phyloP scores from a whole-genome alignment of 2,329 filamentous ascomycete genomes.

The Intubia oerlemansii region DNA sequence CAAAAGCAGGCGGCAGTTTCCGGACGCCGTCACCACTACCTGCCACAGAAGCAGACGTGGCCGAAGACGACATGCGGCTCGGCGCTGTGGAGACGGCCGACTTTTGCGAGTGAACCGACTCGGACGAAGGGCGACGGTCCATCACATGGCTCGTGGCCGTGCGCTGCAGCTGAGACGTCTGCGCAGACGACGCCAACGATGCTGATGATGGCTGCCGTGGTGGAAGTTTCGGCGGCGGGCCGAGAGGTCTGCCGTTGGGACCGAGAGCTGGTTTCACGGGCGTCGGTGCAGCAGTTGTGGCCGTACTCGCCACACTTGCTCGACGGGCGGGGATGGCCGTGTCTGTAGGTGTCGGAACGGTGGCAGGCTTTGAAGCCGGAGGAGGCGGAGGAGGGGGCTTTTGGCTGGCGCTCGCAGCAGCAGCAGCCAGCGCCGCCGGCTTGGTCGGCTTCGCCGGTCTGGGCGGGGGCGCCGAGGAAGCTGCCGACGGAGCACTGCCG shows the following conservation, averaged over 20 bases:
- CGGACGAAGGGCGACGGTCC: slow-evolving; percentile 30
- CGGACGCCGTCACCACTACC: slow-evolving; percentile 13
- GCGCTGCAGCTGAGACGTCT: slow-evolving; percentile 12
- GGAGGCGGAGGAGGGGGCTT: neutral
- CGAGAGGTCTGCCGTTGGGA: slow-evolving; percentile 10
- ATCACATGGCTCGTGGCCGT: slow-evolving; percentile 2
- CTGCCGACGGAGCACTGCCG: neutral
- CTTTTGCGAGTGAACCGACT: slow-evolving; percentile 32
- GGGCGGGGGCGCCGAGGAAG: slow-evolving; percentile 7
- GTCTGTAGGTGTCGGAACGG: neutral
- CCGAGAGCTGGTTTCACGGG: too few species aligned
- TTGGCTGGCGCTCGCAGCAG: slow-evolving; percentile 6
- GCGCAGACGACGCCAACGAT: too few species aligned
- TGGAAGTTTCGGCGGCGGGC: slow-evolving; percentile 24
- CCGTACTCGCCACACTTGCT: slow-evolving; percentile 17
- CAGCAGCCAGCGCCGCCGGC: too few species aligned
- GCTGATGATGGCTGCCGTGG: slow-evolving; percentile 23
- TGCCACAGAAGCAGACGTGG: slow-evolving; percentile 18
- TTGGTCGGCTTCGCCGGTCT: slow-evolving; percentile 4
- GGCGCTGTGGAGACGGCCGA: slow-evolving; percentile 28
- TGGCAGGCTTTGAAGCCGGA: neutral
- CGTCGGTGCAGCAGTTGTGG: slow-evolving; percentile 7
- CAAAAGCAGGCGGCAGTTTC: slow-evolving; percentile 33
- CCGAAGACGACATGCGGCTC: slow-evolving; percentile 23
- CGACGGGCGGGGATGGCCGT: slow-evolving; percentile 18